Evolutionary conservation across 805 yeast species (phyloP).

Genomic region (Wickerhamiella sergipiensis): DNA sequence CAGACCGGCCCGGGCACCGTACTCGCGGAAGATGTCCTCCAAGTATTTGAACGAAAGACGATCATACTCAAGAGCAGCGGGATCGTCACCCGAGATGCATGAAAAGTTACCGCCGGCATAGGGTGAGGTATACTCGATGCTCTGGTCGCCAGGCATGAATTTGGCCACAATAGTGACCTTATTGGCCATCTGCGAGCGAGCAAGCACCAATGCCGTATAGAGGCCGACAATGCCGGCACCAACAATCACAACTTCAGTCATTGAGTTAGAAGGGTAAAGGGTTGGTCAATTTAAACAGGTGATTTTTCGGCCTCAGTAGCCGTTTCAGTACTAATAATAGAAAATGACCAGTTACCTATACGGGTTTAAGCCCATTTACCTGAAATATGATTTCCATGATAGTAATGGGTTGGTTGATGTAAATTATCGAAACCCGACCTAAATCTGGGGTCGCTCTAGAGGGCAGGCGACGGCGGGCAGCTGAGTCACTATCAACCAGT

Average conservation of each 20-base stretch:
- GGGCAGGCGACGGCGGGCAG: too few relatives aligned
- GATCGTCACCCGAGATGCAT: slow-evolving; percentile 46
- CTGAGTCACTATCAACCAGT: too few relatives aligned
- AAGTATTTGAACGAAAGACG: slow-evolving; percentile 42
- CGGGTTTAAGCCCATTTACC: too few relatives aligned
- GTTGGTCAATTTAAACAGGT: neutral
- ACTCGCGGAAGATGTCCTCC: slow-evolving; percentile 27
- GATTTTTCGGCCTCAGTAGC: neutral
- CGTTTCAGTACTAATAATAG: too few relatives aligned
- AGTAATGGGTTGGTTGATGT: too few relatives aligned
- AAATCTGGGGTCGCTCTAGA: too few relatives aligned
- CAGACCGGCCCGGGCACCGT: slow-evolving; percentile 46
- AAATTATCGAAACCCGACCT: too few relatives aligned
- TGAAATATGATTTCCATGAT: too few relatives aligned
- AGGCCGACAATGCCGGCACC: slow-evolving; percentile 59
- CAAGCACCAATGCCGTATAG: slow-evolving; percentile 41
- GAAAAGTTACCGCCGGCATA: slow-evolving; percentile 63
- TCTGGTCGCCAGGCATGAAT: slow-evolving; percentile 65
- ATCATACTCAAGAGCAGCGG: slow-evolving; percentile 37
- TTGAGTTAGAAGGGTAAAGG: neutral
- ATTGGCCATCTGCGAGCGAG: slow-evolving; percentile 28
- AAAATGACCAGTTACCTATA: too few relatives aligned
- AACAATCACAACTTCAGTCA: slow-evolving; percentile 18
- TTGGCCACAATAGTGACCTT: slow-evolving; percentile 49
- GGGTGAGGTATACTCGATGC: slow-evolving; percentile 63